Evolutionary conservation across 2,329 filamentous ascomycete species (phyloP).

Genomic region (Fusarium ramigenum): DNA sequence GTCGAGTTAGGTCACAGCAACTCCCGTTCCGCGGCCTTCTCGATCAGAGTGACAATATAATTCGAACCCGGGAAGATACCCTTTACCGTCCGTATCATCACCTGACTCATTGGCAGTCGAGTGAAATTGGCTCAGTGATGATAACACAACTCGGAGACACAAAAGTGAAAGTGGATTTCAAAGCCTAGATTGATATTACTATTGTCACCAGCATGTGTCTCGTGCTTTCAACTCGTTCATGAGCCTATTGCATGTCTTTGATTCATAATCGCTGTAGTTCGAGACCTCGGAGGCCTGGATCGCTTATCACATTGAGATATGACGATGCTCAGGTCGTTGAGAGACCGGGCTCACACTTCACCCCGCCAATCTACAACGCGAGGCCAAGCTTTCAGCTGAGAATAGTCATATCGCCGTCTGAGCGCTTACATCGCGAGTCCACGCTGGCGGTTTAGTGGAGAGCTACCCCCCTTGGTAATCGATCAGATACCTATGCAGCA

Average conservation of each 20-base stretch:
- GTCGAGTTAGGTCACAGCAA: too few species aligned
- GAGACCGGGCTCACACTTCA: background rate
- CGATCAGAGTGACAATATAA: too few species aligned
- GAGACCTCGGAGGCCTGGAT: fast-evolving
- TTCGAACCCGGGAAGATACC: too few species aligned
- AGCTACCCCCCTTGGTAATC: too few species aligned
- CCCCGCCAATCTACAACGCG: fast-evolving
- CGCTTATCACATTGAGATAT: background rate
- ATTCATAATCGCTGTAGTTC: background rate
- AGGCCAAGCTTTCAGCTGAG: background rate
- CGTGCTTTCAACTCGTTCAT: background rate
- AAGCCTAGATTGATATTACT: too few species aligned
- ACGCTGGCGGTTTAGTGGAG: background rate
- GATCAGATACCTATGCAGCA: too few species aligned
- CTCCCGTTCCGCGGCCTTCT: too few species aligned
- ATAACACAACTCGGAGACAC: background rate
- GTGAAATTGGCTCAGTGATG: background rate
- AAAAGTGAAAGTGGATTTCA: too few species aligned
- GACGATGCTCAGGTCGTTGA: background rate
- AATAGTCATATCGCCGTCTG: background rate
- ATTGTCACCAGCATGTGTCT: fast-evolving
- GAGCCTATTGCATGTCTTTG: background rate
- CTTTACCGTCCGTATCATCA: too few species aligned
- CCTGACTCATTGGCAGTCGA: background rate
- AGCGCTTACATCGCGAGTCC: background rate